Evolutionary conservation across 129 eudicot genomes (phyloP), one percentile per base, ranked within the genome.

Genomic region (Helianthus tuberosus): DNA sequence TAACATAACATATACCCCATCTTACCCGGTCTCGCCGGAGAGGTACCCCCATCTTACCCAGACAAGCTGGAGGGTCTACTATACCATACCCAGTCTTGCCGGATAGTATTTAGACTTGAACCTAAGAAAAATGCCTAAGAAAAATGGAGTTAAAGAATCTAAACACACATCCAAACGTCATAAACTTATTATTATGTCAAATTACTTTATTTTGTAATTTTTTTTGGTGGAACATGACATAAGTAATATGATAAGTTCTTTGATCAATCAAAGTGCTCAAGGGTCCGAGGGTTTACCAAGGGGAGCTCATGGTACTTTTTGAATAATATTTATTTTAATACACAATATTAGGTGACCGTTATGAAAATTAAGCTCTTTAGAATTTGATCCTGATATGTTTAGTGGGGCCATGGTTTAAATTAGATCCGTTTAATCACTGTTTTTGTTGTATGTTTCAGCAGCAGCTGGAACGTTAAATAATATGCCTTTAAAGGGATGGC

Each of bases 401-500:
- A n/a, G n/a, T n/a, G n/a, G n/a, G n/a, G n/a, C n/a, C n/a, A n/a
- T n/a, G n/a, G n/a, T n/a, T n/a, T n/a, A n/a, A n/a, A n/a, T n/a
- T n/a, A n/a, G n/a, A n/a, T n/a, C n/a, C n/a, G n/a, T n/a, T n/a
- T n/a, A 71, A 74, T 16, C 20, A 38, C 49, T 27, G 64, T 43
- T 83, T 12, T 49, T 72, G 13, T 83, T 64, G 58, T 39, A 51
- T 75, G 44, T 74, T 70, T 75, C 75, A 67, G 86, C 84, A 79
- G 79, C 84, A 75, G 83, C 68, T 49, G 84, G 80, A 76, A 73
- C 72, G 61, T 72, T 79, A 38, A 74, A 58, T 59, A 86, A 47
- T 71, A 54, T 79, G 58, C 86, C 87, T 7, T 81, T 89, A 65
- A 82, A 79, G 67, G 96, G 91, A 64, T 86, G 89, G 91, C 96